A percentile compares a stretch with the other conserved stretches of the same genome.
These are phyloP conservation scores for Plantago ovata DNA, from an alignment of 257 asterid species.

Conservation along the genomic window DNA sequence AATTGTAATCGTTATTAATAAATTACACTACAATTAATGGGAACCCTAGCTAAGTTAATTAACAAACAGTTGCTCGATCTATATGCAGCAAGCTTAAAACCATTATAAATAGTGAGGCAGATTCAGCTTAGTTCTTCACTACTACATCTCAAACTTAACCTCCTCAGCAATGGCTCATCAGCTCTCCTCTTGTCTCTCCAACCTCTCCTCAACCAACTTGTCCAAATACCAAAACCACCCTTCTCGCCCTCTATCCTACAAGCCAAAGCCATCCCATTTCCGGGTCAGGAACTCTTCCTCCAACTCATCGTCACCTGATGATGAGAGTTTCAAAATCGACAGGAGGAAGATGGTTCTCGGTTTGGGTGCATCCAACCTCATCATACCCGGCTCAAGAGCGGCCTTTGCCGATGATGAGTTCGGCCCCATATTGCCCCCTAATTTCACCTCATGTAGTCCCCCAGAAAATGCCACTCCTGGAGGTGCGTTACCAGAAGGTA, in stretches of 20 bases:
- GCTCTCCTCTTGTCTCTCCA: background rate
- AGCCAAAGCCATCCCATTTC: constrained; percentile 21
- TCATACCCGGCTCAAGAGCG: constrained; percentile 13
- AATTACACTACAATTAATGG: too few relatives aligned
- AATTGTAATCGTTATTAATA: too few relatives aligned
- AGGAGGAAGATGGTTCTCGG: constrained; percentile 36
- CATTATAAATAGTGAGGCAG: too few relatives aligned
- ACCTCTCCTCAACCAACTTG: background rate
- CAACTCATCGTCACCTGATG: background rate
- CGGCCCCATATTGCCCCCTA: constrained; percentile 24
- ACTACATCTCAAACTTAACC: too few relatives aligned
- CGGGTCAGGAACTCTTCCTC: background rate
- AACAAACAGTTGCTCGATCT: too few relatives aligned
- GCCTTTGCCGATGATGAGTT: constrained; percentile 20
- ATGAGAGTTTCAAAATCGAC: constrained; percentile 17
- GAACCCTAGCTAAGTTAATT: too few relatives aligned
- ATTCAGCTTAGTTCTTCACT: too few relatives aligned
- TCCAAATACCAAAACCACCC: background rate
- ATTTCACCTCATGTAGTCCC: constrained; percentile 22
- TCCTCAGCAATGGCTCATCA: background rate
- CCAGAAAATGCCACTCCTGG: constrained; percentile 1
- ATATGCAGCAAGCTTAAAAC: too few relatives aligned
- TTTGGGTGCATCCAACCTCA: constrained; percentile 29
- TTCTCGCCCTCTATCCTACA: background rate
- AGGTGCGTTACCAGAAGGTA: background rate